Evolutionary conservation across 2,329 filamentous ascomycete species (phyloP).

Genomic region (Amesomyces nigricolor): DNA sequence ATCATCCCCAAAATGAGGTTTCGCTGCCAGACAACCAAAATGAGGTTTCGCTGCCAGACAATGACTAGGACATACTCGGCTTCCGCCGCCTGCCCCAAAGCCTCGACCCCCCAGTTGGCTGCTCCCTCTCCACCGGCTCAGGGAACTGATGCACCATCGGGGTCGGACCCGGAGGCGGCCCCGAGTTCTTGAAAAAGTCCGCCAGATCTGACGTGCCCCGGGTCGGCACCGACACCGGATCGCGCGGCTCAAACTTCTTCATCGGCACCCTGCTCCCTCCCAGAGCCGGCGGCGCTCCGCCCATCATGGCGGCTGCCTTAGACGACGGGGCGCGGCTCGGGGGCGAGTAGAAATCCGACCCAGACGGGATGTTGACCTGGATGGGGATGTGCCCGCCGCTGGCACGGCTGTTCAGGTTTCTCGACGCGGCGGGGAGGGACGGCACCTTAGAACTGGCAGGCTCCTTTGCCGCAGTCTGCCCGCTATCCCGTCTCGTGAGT

Average conservation of each 20-base stretch:
- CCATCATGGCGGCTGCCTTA: slow-evolving; percentile 10
- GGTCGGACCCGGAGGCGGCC: slow-evolving; percentile 46
- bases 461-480: slow-evolving; percentile 25
- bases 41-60: not conserved
- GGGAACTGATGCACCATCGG: slow-evolving; percentile 22
- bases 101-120: slow-evolving; percentile 40
- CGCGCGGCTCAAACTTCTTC: slow-evolving; percentile 55
- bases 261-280: slow-evolving; percentile 43
- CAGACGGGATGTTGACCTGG: slow-evolving; percentile 44
- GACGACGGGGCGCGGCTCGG: slow-evolving; percentile 6
- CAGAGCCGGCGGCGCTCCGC: not conserved
- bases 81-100: slow-evolving; percentile 49
- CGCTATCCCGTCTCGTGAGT: slow-evolving; percentile 42
- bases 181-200: slow-evolving; percentile 65
- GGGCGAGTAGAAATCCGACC: slow-evolving; percentile 38
- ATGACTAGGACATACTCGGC: slow-evolving; percentile 25
- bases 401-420: slow-evolving; percentile 38
- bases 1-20: too few relatives aligned
- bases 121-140: slow-evolving; percentile 33
- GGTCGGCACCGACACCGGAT: slow-evolving; percentile 38
- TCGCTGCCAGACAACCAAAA: not conserved
- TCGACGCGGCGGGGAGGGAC: slow-evolving; percentile 30
- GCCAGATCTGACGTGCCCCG: slow-evolving; percentile 63
- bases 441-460: slow-evolving; percentile 23
- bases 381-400: slow-evolving; percentile 45